Conservation (phyloP, 805 yeast genomes). For the Wickerhamomyces ciferrii region DNA sequence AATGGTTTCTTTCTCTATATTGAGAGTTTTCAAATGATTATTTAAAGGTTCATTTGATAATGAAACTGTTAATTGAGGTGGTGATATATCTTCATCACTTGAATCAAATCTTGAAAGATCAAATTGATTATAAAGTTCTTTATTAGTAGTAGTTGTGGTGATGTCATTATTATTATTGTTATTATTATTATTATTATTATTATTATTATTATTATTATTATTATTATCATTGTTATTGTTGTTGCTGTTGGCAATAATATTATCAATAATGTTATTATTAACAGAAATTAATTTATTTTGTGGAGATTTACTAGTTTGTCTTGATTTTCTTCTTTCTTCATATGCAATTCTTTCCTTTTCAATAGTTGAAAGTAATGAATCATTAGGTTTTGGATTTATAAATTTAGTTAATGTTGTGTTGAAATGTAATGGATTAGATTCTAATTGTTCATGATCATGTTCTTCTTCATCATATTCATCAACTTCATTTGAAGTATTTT, state of each 20-base stretch:
- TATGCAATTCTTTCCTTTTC: not conserved
- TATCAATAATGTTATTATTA: not conserved
- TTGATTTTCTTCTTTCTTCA: not conserved
- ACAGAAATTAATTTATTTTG: not conserved
- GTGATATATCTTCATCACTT: constrained; percentile 21
- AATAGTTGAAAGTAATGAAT: not conserved
- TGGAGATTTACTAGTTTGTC: not conserved
- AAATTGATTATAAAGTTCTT: not conserved
- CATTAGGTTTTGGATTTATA: too few species aligned
- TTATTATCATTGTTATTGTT: too few species aligned
- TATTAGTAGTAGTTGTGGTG: not conserved
- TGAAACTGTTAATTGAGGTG: constrained; percentile 19
- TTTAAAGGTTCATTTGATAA: constrained; percentile 2
- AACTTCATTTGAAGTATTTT: not conserved
- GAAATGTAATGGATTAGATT: not conserved
- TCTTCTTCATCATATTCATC: not conserved
- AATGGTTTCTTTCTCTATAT: not conserved
- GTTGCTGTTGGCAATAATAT: too few species aligned
- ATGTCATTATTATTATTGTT: not conserved
- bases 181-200: not conserved
- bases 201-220: too few species aligned
- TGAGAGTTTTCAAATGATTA: too few species aligned
- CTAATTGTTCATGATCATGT: not conserved
- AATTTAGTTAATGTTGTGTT: not conserved
- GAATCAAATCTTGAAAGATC: constrained; percentile 14